Percentiles rank a stretch among this genome's conserved stretches.
These are phyloP conservation scores for Rhododendron mucronatum DNA, from an alignment of 148 eudicot species.

Conservation along the genomic window DNA sequence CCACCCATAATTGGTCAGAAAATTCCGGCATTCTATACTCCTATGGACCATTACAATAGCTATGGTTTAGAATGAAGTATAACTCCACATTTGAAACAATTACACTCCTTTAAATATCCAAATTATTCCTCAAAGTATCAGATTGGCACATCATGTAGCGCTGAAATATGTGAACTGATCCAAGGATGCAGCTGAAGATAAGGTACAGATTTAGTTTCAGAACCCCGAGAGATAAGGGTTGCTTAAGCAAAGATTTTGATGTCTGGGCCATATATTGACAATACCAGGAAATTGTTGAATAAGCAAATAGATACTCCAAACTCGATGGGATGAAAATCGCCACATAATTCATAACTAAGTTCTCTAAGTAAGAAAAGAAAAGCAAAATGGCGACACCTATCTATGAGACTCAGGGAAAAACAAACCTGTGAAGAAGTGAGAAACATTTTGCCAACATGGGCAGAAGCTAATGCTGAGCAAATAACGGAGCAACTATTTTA, in stretches of 20 bases:
- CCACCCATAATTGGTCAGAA: background rate
- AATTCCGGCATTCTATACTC: background rate
- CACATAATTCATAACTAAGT: background rate
- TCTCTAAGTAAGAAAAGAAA: background rate
- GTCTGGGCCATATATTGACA: background rate
- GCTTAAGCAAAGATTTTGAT: background rate
- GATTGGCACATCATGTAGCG: background rate
- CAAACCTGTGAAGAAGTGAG: slow-evolving; percentile 10
- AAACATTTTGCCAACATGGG: background rate
- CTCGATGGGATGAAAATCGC: background rate
- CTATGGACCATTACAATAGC: background rate
- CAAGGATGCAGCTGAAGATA: background rate
- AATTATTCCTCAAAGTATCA: background rate
- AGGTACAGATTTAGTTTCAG: background rate
- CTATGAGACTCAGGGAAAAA: background rate
- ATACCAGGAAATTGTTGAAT: too few relatives aligned
- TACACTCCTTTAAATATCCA: background rate
- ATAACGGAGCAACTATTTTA: slow-evolving; percentile 29
- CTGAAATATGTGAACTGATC: background rate
- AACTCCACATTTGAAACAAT: background rate
- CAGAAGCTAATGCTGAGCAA: slow-evolving; percentile 13
- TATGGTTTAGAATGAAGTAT: background rate
- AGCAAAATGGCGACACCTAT: background rate
- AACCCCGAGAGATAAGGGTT: background rate
- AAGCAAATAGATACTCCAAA: background rate